These are phyloP conservation scores for Paraconiothyrium sp. DNA, from an alignment of 2,329 filamentous ascomycete species.

Conservation along the genomic window DNA sequence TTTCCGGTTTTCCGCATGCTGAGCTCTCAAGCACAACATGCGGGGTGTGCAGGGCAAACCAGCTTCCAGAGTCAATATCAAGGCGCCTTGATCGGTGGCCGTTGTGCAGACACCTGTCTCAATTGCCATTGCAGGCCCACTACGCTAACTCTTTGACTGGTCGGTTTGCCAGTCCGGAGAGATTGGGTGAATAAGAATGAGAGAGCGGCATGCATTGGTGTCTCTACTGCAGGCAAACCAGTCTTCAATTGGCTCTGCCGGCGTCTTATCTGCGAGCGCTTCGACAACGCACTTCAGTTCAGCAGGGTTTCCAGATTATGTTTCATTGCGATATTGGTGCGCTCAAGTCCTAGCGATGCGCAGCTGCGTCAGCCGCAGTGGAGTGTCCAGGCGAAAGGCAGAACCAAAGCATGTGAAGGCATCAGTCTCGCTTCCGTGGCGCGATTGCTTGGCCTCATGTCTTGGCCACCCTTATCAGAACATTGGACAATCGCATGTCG, in stretches of 20 bases:
- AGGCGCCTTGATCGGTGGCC: neutral
- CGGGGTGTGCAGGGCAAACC: neutral
- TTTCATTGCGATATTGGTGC: conserved; percentile 5
- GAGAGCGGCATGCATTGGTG: conserved; percentile 2
- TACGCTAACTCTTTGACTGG: neutral
- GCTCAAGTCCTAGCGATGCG: neutral
- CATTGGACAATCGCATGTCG: conserved; percentile 1
- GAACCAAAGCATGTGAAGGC: conserved; percentile 5
- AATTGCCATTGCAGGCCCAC: neutral
- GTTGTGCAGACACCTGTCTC: neutral
- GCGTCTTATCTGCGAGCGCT: conserved; percentile 9
- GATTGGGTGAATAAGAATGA: conserved; percentile 7
- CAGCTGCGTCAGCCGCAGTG: conserved; percentile 4
- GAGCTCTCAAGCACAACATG: neutral
- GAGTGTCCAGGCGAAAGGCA: conserved; percentile 3
- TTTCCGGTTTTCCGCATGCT: neutral
- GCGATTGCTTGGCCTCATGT: neutral
- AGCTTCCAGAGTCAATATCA: neutral
- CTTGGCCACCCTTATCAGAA: neutral
- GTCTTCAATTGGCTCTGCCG: conserved; percentile 1
- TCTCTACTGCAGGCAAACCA: neutral
- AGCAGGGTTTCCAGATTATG: neutral
- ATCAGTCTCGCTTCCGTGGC: neutral
- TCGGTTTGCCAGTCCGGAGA: neutral
- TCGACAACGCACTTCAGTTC: neutral